These are phyloP conservation scores for Cyclotella sp. DNA, from an alignment of 108 stramenopile species.

Conservation along the genomic window DNA sequence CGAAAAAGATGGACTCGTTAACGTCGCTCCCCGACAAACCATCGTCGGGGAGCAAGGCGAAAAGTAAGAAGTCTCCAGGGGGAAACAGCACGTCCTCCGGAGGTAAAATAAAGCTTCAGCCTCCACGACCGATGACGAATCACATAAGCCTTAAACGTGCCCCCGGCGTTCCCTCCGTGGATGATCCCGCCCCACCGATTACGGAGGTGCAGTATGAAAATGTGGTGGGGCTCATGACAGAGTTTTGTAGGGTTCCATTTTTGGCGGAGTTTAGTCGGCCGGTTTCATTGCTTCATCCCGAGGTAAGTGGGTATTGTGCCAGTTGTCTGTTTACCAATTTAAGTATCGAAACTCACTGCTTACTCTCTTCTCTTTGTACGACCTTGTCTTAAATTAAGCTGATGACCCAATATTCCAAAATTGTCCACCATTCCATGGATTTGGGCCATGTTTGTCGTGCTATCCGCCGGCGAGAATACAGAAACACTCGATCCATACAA, in stretches of 20 bases:
- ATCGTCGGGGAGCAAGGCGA: slow-evolving; percentile 18
- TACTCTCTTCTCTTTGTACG: slow-evolving; percentile 1
- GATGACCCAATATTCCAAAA: slow-evolving; percentile 75
- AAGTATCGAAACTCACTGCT: neutral
- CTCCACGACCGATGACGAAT: slow-evolving; percentile 7
- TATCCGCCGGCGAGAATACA: slow-evolving; percentile 77
- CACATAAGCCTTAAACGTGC: slow-evolving; percentile 22
- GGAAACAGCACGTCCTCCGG: neutral
- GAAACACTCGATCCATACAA: slow-evolving; percentile 70
- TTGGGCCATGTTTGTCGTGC: slow-evolving; percentile 81
- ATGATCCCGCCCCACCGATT: slow-evolving; percentile 65
- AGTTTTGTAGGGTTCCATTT: slow-evolving; percentile 87
- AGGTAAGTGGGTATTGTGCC: slow-evolving; percentile 58
- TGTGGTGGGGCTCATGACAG: slow-evolving; percentile 72
- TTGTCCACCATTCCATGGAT: slow-evolving; percentile 86
- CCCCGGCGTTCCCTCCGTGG: slow-evolving; percentile 59
- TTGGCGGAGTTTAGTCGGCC: slow-evolving; percentile 91
- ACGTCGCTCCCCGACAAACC: slow-evolving; percentile 14
- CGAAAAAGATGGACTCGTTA: slow-evolving; percentile 24
- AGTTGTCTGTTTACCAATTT: neutral
- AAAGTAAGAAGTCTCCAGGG: slow-evolving; percentile 25
- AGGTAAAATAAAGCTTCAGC: slow-evolving; percentile 13
- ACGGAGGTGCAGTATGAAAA: slow-evolving; percentile 79
- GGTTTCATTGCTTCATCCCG: slow-evolving; percentile 84
- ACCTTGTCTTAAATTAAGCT: slow-evolving; percentile 40